Evolutionary conservation across 2,329 filamentous ascomycete species (phyloP).

Genomic region (Talaromyces verruculosus): DNA sequence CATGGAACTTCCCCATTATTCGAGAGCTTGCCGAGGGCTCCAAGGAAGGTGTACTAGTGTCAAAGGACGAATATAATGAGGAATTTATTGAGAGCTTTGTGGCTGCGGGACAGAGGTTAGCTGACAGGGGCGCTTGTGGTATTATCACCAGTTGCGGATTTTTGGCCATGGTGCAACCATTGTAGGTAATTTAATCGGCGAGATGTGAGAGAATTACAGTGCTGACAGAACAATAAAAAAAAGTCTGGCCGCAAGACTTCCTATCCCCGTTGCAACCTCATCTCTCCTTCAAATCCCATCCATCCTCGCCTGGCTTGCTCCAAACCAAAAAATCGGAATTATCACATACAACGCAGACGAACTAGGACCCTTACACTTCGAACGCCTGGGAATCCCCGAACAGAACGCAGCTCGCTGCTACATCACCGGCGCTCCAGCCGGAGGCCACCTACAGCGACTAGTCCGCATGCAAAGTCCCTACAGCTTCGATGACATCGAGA

Average conservation of each 20-base stretch:
- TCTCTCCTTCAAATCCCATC: slow-evolving; percentile 39
- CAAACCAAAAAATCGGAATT: slow-evolving; percentile 31
- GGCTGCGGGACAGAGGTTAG: slow-evolving; percentile 34
- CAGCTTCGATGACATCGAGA: slow-evolving; percentile 9
- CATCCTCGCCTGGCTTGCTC: slow-evolving; percentile 30
- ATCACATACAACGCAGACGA: slow-evolving; percentile 34
- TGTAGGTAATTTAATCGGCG: slow-evolving; percentile 24
- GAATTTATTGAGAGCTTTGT: slow-evolving; percentile 40
- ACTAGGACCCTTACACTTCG: slow-evolving; percentile 23
- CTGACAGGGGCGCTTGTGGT: slow-evolving; percentile 36
- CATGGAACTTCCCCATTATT: slow-evolving; percentile 42
- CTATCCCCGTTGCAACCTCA: slow-evolving; percentile 41
- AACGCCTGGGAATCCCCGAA: slow-evolving; percentile 24
- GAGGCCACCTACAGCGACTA: slow-evolving; percentile 10
- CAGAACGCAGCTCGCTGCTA: slow-evolving; percentile 22
- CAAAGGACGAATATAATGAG: slow-evolving; percentile 31
- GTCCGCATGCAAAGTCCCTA: slow-evolving; percentile 11
- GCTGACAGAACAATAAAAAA: slow-evolving; percentile 15
- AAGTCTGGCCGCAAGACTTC: slow-evolving; percentile 33
- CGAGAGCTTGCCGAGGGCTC: slow-evolving; percentile 36
- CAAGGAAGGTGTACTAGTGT: slow-evolving; percentile 33
- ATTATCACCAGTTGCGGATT: slow-evolving; percentile 46
- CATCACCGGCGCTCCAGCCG: slow-evolving; percentile 27
- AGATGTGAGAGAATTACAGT: not conserved
- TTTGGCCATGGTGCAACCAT: slow-evolving; percentile 38